Base-by-base conservation (phyloP, 192 early-diverging fungal species). In the Coemansia furcata region DNA sequence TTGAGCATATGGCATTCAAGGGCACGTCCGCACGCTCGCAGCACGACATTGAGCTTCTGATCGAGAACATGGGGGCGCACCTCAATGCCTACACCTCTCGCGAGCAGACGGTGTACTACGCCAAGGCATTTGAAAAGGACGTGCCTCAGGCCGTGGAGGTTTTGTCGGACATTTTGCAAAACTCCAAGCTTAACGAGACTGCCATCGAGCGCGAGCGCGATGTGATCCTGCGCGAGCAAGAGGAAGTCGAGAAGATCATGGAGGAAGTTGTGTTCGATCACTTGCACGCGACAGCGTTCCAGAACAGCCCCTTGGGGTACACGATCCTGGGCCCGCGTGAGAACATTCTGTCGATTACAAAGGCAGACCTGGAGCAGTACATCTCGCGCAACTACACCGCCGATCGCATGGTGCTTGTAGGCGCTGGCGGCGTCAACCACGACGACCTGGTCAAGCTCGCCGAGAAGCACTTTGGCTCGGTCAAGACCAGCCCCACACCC, bases 1-100 rank as follows among this genome's bases (percentile, higher is more conserved):
- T 99, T 60, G 97, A 99, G 80, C 97, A 99, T 83, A 98, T 99
- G 96, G 92, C 96, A 14, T 99, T 97, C 89, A 99, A 99, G 74
- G 96, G 96, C 61, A 98, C 96, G 30, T 89, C 88, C 58, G 71
- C 86, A 59, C 91, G 95, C 65, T 87, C 87, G 40, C 96, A 98
- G 83, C 84, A 90, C 66, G 91, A 97, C 75, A 84, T 98, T 37
- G 96, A 98, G 85, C 86, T 94, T 43, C 89, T 90, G 77, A 96
- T 99, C 65, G 97, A 99, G 82, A 97, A 97, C 88, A 95, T 99
- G 87, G 97, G 97, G 54, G 95, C 92, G 44, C 95, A 98, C 80
- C 84, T 99, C 73, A 98, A 98, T 83, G 97, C 97, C 54, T 99
- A 99, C 84, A 99, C 97, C 36, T 98, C 97, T 29, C 90, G 97